A percentile compares a stretch with the other conserved stretches of the same genome.
Conservation (phyloP, 176 grass and related monocot genomes). For the Phyllostachys edulis region DNA sequence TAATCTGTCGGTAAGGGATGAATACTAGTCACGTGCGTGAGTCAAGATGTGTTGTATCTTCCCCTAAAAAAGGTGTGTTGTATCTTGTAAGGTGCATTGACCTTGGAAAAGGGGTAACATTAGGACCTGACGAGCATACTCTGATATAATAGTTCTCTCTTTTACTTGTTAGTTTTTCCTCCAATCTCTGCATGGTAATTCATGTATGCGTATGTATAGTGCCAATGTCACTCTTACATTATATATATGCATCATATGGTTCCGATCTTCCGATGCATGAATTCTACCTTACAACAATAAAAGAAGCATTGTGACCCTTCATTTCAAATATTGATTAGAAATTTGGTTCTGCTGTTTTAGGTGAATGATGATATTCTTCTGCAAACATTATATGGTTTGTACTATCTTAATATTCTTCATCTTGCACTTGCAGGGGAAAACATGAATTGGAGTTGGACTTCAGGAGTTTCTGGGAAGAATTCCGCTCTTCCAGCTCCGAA, state of each 20-base stretch:
- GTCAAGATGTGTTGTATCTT: neutral
- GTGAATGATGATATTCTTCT: slow-evolving; percentile 16
- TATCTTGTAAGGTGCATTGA: neutral
- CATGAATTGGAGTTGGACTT: slow-evolving; percentile 88
- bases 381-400: neutral
- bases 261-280: neutral
- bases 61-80: neutral
- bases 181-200: slow-evolving; percentile 26
- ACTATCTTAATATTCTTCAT: slow-evolving; percentile 30
- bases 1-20: slow-evolving; percentile 21
- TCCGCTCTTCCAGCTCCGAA: slow-evolving; percentile 97
- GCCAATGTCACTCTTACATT: slow-evolving; percentile 3
- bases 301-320: neutral
- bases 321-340: slow-evolving; percentile 29
- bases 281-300: slow-evolving; percentile 28
- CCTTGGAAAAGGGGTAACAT: neutral
- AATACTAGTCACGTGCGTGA: neutral
- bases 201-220: slow-evolving; percentile 9
- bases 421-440: slow-evolving; percentile 63
- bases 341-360: slow-evolving; percentile 25
- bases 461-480: slow-evolving; percentile 98
- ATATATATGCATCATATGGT: slow-evolving; percentile 22
- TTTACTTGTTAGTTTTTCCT: slow-evolving; percentile 7
- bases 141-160: neutral
- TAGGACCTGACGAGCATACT: neutral